Evolutionary conservation across 306 rosid genomes (phyloP), one percentile per base, ranked within the genome.

Genomic region (Medicago arabica): DNA sequence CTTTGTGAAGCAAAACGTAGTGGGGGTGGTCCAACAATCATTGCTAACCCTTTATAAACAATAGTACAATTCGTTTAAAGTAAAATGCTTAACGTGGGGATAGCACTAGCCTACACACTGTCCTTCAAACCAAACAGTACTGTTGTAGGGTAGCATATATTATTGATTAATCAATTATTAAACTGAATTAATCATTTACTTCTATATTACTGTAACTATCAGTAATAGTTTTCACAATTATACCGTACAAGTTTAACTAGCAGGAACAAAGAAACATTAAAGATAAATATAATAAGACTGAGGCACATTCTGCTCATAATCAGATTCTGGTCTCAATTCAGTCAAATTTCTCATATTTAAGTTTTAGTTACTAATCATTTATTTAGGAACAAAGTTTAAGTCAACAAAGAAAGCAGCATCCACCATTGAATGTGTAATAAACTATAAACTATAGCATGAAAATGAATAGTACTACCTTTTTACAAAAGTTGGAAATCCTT

Each of bases 401-500:
- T 61, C 68, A 70, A 78, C 58, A 69, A 75, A 41, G 53, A 67
- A 67, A 60, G 54, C 51, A 60, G 54, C 51, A 40, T 13, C 51
- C 51, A 11, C 69, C 61, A 62, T 46, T 28, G 43, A 59, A 19
- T 71, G 67, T 21, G 47, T 38, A 41, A 8, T 60, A 47, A 62
- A 55, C 38, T 54, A 8, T 60, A 47, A 62, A 55, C 38, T 54
- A 21, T 28, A 66, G 51, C 69, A 71, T 2, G 78, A 64, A 40
- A 76, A 81, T 39, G 70, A 67, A 41, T 71, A 28, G 4, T 28
- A 54, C 76, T 73, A 66, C 28, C 43, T 72, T 80, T 78, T 72
- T 57, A 59, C 89, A 85, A 31, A 81, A 40, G 81, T 40, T 47
- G 84, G 64, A 75, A 85, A 81, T 76, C 79, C 78, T 80, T 75